These are phyloP conservation scores for Phytophthora agathidicida DNA, from an alignment of 352 stramenopile genomes.

Conservation along the genomic window DNA sequence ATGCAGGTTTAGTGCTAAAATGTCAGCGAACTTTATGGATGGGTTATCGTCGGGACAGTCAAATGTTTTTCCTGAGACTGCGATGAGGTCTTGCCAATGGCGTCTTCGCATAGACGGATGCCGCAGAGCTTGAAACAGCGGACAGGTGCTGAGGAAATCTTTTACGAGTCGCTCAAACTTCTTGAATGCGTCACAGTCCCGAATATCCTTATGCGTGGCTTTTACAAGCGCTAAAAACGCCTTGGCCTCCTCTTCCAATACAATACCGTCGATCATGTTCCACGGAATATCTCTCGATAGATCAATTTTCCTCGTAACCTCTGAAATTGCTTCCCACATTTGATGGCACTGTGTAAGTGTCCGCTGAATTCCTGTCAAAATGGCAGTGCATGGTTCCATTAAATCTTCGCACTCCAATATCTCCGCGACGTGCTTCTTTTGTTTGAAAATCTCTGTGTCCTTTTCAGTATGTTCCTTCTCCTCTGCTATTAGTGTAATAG, in stretches of 20 bases:
- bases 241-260: conserved; percentile 95
- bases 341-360: conserved; percentile 80
- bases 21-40: conserved; percentile 74
- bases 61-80: conserved; percentile 59
- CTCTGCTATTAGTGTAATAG: conserved; percentile 48
- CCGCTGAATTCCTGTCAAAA: conserved; percentile 75
- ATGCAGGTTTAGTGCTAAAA: conserved; percentile 87
- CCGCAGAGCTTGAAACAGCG: conserved; percentile 77
- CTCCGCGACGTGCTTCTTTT: conserved; percentile 88
- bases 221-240: conserved; percentile 89
- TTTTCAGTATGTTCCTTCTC: conserved; percentile 43
- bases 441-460: conserved; percentile 44
- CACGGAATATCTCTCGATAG: conserved; percentile 91
- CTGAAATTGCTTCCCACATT: conserved; percentile 88
- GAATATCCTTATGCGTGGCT: conserved; percentile 84
- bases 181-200: conserved; percentile 92
- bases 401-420: conserved; percentile 94
- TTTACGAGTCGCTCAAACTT: conserved; percentile 81
- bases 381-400: conserved; percentile 80
- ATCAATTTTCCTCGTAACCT: conserved; percentile 90
- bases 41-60: conserved; percentile 75
- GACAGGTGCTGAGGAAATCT: conserved; percentile 80
- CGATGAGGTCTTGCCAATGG: conserved; percentile 76
- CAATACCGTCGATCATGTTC: conserved; percentile 90
- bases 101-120: conserved; percentile 77